A percentile compares a stretch with the other conserved stretches of the same genome.
Evolutionary conservation across 495 filamentous ascomycete genomes (phyloP).

Genomic region (Lasiosphaeria ovina): DNA sequence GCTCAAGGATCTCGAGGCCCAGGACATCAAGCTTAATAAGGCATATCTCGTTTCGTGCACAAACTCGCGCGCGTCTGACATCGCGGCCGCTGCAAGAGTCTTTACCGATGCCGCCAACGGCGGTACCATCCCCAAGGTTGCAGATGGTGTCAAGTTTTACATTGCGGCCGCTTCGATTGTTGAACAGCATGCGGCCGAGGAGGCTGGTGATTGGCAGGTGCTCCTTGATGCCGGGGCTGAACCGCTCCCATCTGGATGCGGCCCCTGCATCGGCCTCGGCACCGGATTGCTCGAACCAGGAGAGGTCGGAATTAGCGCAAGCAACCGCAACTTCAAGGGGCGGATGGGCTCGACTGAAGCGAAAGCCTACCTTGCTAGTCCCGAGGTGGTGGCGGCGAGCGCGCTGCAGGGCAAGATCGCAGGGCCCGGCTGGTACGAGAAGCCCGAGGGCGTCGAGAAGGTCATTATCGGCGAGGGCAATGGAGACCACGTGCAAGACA

Average conservation of each 20-base stretch:
- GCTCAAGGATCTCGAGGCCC: constrained; percentile 65
- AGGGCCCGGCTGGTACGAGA: constrained; percentile 78
- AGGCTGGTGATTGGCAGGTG: constrained; percentile 81
- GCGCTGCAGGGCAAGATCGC: constrained; percentile 74
- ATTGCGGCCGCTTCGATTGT: constrained; percentile 82
- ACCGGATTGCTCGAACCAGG: constrained; percentile 79
- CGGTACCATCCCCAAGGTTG: constrained; percentile 68
- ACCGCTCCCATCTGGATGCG: constrained; percentile 75
- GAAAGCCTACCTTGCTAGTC: constrained; percentile 84
- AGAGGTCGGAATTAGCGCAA: constrained; percentile 85
- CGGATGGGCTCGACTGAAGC: constrained; percentile 83
- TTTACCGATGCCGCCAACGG: constrained; percentile 73
- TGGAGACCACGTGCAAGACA: constrained; percentile 59
- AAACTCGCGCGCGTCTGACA: constrained; percentile 79
- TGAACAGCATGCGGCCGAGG: constrained; percentile 79
- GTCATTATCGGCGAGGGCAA: constrained; percentile 70
- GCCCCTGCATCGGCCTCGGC: constrained; percentile 87
- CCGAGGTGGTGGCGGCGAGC: constrained; percentile 89
- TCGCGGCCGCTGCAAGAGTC: constrained; percentile 78
- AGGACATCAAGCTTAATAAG: constrained; percentile 75
- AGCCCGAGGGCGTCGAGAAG: constrained; percentile 62
- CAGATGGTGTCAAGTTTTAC: constrained; percentile 79
- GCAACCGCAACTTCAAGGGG: constrained; percentile 92
- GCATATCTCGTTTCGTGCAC: constrained; percentile 93
- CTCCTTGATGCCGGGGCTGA: constrained; percentile 78